phyloP scores from a whole-genome alignment of 768 basidiomycete genomes.

The Pulveroboletus sp. region DNA sequence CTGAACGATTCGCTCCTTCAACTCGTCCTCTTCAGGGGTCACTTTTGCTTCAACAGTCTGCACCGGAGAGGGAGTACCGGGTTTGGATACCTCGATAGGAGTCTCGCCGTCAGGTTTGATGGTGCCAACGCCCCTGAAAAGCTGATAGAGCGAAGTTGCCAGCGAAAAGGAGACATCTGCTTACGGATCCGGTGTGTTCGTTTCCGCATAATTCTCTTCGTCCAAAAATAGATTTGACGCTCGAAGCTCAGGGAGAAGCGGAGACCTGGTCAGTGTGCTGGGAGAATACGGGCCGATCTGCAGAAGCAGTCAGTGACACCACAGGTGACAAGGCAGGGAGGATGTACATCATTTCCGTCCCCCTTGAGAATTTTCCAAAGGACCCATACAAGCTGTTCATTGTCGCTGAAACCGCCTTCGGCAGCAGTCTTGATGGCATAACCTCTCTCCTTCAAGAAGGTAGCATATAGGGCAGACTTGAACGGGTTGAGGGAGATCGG shows the following conservation, averaged over 20 bases:
- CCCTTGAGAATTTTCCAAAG: slow-evolving; percentile 85
- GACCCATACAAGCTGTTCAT: slow-evolving; percentile 83
- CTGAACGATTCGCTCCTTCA: slow-evolving; percentile 56
- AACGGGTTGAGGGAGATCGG: slow-evolving; percentile 81
- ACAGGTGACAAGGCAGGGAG: neutral
- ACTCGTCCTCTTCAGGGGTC: slow-evolving; percentile 51
- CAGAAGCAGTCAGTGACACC: slow-evolving; percentile 4
- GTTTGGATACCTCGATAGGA: slow-evolving; percentile 1
- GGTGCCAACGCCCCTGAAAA: slow-evolving; percentile 13
- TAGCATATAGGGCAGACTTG: slow-evolving; percentile 66
- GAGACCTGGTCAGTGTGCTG: slow-evolving; percentile 68
- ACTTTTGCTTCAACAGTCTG: slow-evolving; percentile 20
- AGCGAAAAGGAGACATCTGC: slow-evolving; percentile 15
- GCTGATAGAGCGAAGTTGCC: slow-evolving; percentile 16
- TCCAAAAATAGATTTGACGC: slow-evolving; percentile 69
- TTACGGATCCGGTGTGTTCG: slow-evolving; percentile 48
- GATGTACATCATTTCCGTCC: slow-evolving; percentile 72
- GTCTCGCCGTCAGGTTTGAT: slow-evolving; percentile 6
- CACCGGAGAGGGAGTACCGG: neutral
- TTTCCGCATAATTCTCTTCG: slow-evolving; percentile 49
- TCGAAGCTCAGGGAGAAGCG: slow-evolving; percentile 71
- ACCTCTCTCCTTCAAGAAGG: slow-evolving; percentile 67
- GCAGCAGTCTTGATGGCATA: slow-evolving; percentile 52
- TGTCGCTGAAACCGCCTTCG: slow-evolving; percentile 49
- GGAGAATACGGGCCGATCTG: slow-evolving; percentile 85